Evolutionary conservation across 257 asterid genomes (phyloP), one percentile per base, ranked within the genome.

Genomic region (Nicotiana tabacum): DNA sequence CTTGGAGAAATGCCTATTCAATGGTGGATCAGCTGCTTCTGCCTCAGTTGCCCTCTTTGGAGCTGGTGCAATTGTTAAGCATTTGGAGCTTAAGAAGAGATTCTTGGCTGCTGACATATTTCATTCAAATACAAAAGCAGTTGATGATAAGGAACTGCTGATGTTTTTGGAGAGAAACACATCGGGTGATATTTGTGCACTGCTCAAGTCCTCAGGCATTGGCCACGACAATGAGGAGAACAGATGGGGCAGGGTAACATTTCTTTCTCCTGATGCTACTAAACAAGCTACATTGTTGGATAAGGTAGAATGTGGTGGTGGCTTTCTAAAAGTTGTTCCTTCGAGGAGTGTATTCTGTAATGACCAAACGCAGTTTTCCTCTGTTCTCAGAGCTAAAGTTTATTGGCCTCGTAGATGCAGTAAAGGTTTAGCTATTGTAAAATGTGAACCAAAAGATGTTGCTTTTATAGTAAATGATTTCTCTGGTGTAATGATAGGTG

Each of bases 231-330:
- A 81, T 72, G 91, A 86, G 86, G 97, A 90, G 80, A 92, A 85
- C 51, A 88, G 86, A 79, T 96, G 99, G 98, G 98, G 97, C 53
- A 92, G 92, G 87, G 94, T 94, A 60, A 96, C 98, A 81, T 96
- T 94, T 91, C 88, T 86, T 77, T 89, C 97, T 39, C 97, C 99
- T 39, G 94, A 92, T 83, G 93, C 98, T 82, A 97, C 98, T 77
- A 82, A 72, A 88, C 88, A 78, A 83, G 94, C 97, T 66, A 83
- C 84, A 77, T 95, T 85, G 30, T 78, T 92, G 30, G 76, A 85
- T 81, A 85, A 88, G 70, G 74, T 82, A 66, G 90, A 87, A 62
- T 86, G 87, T 18, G 43, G 88, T 33, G 94, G 94, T 85, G 97
- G 95, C 56, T 46, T 87, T 64, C 79, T 94, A 82, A 92, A 88